Evolutionary conservation across 2,329 filamentous ascomycete genomes (phyloP).

Genomic region (Colletotrichum gigasporum): DNA sequence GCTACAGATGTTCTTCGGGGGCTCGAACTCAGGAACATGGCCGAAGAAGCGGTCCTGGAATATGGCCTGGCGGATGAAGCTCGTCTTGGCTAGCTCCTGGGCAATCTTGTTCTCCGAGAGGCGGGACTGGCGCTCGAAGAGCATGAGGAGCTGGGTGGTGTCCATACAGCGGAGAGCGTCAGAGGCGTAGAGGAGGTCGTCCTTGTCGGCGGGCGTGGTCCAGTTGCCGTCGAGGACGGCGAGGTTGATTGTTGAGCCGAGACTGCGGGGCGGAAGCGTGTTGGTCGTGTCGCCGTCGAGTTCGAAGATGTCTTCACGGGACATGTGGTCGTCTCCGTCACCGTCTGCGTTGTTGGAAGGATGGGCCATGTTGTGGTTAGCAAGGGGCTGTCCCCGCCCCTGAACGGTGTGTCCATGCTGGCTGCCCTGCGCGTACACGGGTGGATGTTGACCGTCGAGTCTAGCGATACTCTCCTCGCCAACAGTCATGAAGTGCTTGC

Average conservation of each 20-base stretch:
- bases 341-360: too few species aligned
- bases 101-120: constrained; percentile 15
- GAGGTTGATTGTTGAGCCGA: background rate
- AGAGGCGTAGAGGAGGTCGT: background rate
- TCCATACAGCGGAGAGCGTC: background rate
- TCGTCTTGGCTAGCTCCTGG: constrained; percentile 9
- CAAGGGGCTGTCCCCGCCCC: too few species aligned
- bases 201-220: background rate
- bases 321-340: background rate
- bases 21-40: background rate
- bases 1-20: background rate
- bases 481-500: background rate
- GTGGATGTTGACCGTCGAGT: too few species aligned
- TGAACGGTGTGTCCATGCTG: too few species aligned
- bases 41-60: constrained; percentile 14
- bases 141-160: background rate
- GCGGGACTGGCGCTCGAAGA: constrained; percentile 18
- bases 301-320: background rate
- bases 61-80: constrained; percentile 13
- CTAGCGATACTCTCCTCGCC: too few species aligned
- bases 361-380: too few species aligned
- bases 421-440: too few species aligned
- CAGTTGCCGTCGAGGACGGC: background rate
- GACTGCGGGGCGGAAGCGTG: background rate
- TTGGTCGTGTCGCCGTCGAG: too few species aligned